phyloP scores from a whole-genome alignment of 2,329 filamentous ascomycete species.

The Colletotrichum zoysiae region DNA sequence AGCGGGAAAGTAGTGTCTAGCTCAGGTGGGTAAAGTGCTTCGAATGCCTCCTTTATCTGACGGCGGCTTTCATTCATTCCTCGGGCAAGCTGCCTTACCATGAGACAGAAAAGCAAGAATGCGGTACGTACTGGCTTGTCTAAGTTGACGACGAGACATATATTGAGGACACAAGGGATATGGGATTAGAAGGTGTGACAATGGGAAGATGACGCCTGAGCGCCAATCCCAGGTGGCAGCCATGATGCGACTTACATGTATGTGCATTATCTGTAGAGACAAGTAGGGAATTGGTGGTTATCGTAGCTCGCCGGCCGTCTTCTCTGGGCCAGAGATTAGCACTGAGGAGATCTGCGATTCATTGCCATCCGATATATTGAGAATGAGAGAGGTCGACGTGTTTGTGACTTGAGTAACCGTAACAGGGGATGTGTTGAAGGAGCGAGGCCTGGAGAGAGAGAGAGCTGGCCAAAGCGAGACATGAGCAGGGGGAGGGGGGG shows the following conservation, averaged over 20 bases:
- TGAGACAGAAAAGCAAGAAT: background rate
- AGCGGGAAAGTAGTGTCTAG: background rate
- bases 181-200: background rate
- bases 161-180: background rate
- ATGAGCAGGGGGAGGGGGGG: too few relatives aligned
- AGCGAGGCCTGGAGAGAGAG: background rate
- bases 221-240: background rate
- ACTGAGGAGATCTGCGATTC: background rate
- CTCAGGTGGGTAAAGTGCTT: background rate
- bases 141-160: conserved; percentile 7
- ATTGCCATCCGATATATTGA: background rate
- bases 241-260: background rate
- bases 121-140: background rate
- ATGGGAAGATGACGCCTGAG: background rate
- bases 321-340: background rate
- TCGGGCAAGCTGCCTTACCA: background rate
- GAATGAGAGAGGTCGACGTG: background rate
- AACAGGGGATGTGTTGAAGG: too few relatives aligned
- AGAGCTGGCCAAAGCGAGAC: too few relatives aligned
- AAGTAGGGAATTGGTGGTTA: background rate
- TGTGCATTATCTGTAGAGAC: background rate
- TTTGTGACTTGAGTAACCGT: background rate
- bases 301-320: background rate
- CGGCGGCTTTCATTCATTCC: background rate
- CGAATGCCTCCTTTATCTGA: background rate